A percentile compares a stretch with the other conserved stretches of the same genome.
phyloP scores from a whole-genome alignment of 495 filamentous ascomycete species.

The Endocarpon pusillum region DNA sequence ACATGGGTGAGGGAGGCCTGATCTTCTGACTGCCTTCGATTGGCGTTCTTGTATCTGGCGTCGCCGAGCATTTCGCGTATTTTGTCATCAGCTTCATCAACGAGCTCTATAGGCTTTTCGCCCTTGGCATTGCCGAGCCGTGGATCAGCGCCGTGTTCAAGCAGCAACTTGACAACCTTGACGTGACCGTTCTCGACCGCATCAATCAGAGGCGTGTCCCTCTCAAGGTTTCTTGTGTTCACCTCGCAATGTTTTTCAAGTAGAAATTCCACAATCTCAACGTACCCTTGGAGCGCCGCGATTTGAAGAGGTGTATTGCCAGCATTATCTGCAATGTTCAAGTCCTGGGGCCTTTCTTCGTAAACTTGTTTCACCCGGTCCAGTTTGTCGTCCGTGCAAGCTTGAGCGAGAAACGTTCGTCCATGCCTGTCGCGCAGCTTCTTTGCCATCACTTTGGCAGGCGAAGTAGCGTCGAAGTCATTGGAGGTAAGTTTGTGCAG shows the following conservation, averaged over 20 bases:
- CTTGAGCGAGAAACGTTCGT: conserved; percentile 67
- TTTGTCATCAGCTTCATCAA: conserved; percentile 47
- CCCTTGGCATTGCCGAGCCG: conserved; percentile 73
- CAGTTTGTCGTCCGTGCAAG: conserved; percentile 59
- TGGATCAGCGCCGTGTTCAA: conserved; percentile 78
- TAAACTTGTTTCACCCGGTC: conserved; percentile 51
- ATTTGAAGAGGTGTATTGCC: conserved; percentile 89
- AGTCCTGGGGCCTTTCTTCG: conserved; percentile 62
- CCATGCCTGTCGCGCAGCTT: conserved; percentile 75
- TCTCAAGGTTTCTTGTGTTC: conserved; percentile 63
- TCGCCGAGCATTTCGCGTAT: conserved; percentile 30
- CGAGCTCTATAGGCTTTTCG: conserved; percentile 69
- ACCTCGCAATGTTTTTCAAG: conserved; percentile 67
- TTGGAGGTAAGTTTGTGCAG: conserved; percentile 45
- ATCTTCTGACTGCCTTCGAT: conserved; percentile 48
- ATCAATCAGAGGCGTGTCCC: conserved; percentile 87
- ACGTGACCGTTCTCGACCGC: conserved; percentile 88
- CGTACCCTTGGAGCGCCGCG: conserved; percentile 66
- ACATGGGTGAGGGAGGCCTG: conserved; percentile 29
- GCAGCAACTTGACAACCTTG: conserved; percentile 71
- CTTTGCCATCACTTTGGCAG: conserved; percentile 49
- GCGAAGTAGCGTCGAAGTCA: conserved; percentile 39
- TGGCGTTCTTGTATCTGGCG: conserved; percentile 27
- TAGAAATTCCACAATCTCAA: conserved; percentile 54
- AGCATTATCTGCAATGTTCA: conserved; percentile 82